Base-by-base conservation (phyloP, 2,329 filamentous ascomycete genomes). In the Talaromyces sp. region DNA sequence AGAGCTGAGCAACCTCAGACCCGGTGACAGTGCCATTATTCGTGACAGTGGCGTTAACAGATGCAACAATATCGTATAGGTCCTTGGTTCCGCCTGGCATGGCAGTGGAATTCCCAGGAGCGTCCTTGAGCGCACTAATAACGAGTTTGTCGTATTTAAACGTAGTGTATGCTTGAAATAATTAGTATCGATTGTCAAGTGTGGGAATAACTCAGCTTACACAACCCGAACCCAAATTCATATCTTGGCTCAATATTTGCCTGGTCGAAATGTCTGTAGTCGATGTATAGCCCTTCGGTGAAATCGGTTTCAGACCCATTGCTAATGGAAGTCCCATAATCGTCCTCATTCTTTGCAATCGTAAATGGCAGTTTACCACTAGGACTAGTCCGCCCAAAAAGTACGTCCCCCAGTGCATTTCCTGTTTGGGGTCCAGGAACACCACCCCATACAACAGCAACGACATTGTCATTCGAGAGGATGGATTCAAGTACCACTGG, bases 191-290 rank as follows among this genome's bases (percentile, higher is more conserved):
- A 39, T 39, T 11, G 15, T 39, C 10, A 39, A 5, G 33, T 39
- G 10, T 39, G 10, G 8, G 8, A 39, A 17, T 11, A 4, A 27
- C 27, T 39, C 33, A 39, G 15, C 33, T 39, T 39, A 39, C 33
- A 90, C 13, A 96, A 79, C 60, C 92, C 92, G 69, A 84, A 90
- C 8, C 91, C 91, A 67, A 95, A 96, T 70, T 93, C 90, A 75
- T 88, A 95, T 65, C 90, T 84, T 1, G 91, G 90, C 1, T 85
- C 84, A 59, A 85, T 82, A 66, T 85, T 80, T 60, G 82, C 73
- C 69, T 82, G 81, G 76, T 96, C 91, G 58, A 95, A 91, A 66
- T 86, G 81, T 44, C 89, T 85, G 77, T 92, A 92, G 75, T 95
- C 91, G 70, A 96, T 92, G 73, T 93, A 91, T 58, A 89, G 81